Evolutionary conservation across 2,329 filamentous ascomycete genomes (phyloP).

Genomic region (Fusarium xyrophilum): DNA sequence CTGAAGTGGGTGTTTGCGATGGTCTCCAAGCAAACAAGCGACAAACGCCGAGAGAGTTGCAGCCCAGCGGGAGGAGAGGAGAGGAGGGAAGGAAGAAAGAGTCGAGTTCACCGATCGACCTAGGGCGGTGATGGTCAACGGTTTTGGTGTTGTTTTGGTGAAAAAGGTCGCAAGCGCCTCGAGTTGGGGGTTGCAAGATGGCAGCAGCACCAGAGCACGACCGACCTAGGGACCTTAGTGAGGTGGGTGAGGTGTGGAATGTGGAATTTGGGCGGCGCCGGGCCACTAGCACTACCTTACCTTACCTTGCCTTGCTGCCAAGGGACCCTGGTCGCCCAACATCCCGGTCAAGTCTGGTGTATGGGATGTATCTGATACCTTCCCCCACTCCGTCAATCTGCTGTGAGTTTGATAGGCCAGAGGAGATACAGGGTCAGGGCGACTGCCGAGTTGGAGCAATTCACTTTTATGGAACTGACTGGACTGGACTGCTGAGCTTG

Average conservation of each 20-base stretch:
- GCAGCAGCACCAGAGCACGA: neutral
- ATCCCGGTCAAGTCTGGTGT: slow-evolving; percentile 14
- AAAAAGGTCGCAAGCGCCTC: slow-evolving; percentile 43
- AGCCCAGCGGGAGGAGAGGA: neutral
- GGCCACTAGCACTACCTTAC: slow-evolving; percentile 23
- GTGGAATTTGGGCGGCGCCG: slow-evolving; percentile 39
- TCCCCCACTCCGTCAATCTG: slow-evolving; percentile 12
- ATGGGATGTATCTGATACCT: slow-evolving; percentile 30
- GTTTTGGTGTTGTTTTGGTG: slow-evolving; percentile 41
- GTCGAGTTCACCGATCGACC: slow-evolving; percentile 32
- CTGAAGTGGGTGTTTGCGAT: slow-evolving; percentile 19
- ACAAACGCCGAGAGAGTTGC: slow-evolving; percentile 4
- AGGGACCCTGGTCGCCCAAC: slow-evolving; percentile 20
- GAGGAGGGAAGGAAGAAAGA: slow-evolving; percentile 16
- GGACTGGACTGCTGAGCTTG: neutral
- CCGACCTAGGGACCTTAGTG: neutral
- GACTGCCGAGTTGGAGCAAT: slow-evolving; percentile 40
- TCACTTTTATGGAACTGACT: slow-evolving; percentile 21
- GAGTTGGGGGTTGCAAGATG: slow-evolving; percentile 38
- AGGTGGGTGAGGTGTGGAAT: slow-evolving; percentile 38
- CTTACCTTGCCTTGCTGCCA: slow-evolving; percentile 7
- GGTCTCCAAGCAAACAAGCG: slow-evolving; percentile 15
- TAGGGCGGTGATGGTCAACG: slow-evolving; percentile 34
- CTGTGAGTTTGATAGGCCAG: slow-evolving; percentile 14
- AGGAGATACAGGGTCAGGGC: slow-evolving; percentile 35